phyloP scores from a whole-genome alignment of 495 filamentous ascomycete species.

The Margaritispora aquatica region DNA sequence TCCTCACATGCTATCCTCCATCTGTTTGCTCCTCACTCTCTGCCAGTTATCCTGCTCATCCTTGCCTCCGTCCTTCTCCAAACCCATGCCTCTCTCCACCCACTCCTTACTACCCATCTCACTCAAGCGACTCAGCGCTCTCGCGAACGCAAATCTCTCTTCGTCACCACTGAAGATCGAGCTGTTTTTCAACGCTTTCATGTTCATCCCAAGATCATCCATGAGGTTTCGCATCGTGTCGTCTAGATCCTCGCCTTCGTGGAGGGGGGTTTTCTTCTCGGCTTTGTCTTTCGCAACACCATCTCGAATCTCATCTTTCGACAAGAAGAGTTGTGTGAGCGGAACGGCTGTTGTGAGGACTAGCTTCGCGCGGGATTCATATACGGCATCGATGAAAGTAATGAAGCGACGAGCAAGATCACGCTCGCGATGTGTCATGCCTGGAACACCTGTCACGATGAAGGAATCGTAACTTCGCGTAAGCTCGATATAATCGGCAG shows the following conservation, averaged over 20 bases:
- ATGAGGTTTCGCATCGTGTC: constrained; percentile 85
- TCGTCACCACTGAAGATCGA: constrained; percentile 92
- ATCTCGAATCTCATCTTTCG: constrained; percentile 63
- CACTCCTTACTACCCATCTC: constrained; percentile 95
- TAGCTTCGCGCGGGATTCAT: constrained; percentile 82
- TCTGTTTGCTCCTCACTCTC: constrained; percentile 59
- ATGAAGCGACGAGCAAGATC: constrained; percentile 92
- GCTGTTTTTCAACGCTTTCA: constrained; percentile 76
- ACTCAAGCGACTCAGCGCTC: constrained; percentile 73
- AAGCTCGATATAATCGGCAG: constrained; percentile 92
- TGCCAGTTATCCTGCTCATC: constrained; percentile 58
- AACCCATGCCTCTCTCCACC: constrained; percentile 81
- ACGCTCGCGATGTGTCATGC: constrained; percentile 80
- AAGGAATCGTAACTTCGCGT: constrained; percentile 88
- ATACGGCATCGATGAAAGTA: constrained; percentile 94
- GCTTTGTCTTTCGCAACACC: constrained; percentile 36
- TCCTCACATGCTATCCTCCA: constrained; percentile 64
- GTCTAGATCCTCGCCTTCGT: constrained; percentile 54
- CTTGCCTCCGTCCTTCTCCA: constrained; percentile 51
- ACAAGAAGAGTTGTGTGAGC: constrained; percentile 80
- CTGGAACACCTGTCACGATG: constrained; percentile 83
- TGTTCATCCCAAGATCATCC: constrained; percentile 88
- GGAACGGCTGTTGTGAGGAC: constrained; percentile 87
- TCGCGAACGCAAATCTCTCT: constrained; percentile 92
- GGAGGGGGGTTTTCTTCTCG: constrained; percentile 32